Conservation (phyloP, 140 eudicot genomes). For the Cichorium intybus region DNA sequence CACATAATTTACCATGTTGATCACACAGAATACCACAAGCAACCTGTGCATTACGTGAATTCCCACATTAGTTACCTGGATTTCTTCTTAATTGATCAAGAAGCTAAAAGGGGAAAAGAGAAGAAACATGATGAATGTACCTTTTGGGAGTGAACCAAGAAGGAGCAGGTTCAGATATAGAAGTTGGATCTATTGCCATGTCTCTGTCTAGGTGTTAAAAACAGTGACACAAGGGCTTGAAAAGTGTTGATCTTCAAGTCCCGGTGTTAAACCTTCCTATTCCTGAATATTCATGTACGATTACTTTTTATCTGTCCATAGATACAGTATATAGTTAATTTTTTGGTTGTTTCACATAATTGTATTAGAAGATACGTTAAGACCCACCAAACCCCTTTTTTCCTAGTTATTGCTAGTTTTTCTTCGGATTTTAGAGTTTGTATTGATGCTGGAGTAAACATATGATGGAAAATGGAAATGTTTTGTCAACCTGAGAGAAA, state of each 20-base stretch:
- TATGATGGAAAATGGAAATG: neutral
- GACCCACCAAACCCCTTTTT: neutral
- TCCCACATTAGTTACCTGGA: neutral
- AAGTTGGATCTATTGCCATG: neutral
- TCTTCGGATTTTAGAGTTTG: neutral
- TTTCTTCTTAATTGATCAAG: neutral
- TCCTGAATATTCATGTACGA: neutral
- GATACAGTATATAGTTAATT: neutral
- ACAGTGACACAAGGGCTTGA: neutral
- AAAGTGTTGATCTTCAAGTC: neutral
- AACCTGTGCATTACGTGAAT: constrained; percentile 46
- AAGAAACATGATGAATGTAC: neutral
- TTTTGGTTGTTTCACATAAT: neutral
- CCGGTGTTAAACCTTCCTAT: neutral
- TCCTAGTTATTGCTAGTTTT: neutral
- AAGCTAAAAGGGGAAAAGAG: neutral
- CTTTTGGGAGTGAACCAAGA: neutral
- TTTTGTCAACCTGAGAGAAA: neutral
- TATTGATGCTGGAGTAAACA: neutral
- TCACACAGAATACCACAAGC: constrained; percentile 76
- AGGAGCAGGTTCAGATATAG: neutral
- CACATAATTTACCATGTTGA: constrained; percentile 80
- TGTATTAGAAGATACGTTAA: neutral
- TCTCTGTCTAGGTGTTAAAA: neutral
- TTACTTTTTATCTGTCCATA: neutral